Percentiles rank a stretch among this genome's conserved stretches.
Evolutionary conservation across 176 grass and related monocot species (phyloP).

Genomic region (Lolium perenne): DNA sequence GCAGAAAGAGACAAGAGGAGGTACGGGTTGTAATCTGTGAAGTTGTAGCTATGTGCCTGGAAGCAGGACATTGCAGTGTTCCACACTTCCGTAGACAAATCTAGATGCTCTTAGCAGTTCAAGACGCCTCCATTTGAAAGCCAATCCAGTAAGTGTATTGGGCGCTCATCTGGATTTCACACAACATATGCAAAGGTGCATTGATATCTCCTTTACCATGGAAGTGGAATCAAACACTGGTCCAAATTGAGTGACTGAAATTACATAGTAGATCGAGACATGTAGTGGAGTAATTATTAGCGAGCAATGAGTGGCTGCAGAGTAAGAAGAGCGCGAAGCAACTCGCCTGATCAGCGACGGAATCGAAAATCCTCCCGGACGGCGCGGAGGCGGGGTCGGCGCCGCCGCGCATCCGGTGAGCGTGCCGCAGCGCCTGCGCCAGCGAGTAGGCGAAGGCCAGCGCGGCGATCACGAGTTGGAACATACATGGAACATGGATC

Average conservation of each 20-base stretch:
- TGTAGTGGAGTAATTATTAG: not conserved
- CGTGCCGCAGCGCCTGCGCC: slow-evolving; percentile 59
- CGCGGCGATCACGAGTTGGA: slow-evolving; percentile 52
- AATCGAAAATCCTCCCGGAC: slow-evolving; percentile 56
- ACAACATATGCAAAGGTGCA: not conserved
- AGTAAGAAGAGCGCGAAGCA: not conserved
- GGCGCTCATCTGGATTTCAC: slow-evolving; percentile 22
- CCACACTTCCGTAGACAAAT: slow-evolving; percentile 28
- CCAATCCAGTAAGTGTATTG: not conserved
- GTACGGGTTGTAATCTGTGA: not conserved
- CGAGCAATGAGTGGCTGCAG: not conserved
- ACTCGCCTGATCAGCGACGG: slow-evolving; percentile 79
- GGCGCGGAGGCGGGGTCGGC: slow-evolving; percentile 43
- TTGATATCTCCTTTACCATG: slow-evolving; percentile 23
- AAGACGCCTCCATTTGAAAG: slow-evolving; percentile 19
- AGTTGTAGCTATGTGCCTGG: slow-evolving; percentile 19
- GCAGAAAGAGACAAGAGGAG: slow-evolving; percentile 40
- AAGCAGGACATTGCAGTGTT: slow-evolving; percentile 24
- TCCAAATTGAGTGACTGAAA: slow-evolving; percentile 34
- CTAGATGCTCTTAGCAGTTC: slow-evolving; percentile 29
- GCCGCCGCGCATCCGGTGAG: slow-evolving; percentile 41
- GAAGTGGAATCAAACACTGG: slow-evolving; percentile 20
- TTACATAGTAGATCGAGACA: not conserved
- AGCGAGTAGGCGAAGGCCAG: slow-evolving; percentile 69
- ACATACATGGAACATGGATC: slow-evolving; percentile 21